These are phyloP conservation scores for Monosporascus sp. DNA, from an alignment of 2,329 filamentous ascomycete species.

Conservation along the genomic window DNA sequence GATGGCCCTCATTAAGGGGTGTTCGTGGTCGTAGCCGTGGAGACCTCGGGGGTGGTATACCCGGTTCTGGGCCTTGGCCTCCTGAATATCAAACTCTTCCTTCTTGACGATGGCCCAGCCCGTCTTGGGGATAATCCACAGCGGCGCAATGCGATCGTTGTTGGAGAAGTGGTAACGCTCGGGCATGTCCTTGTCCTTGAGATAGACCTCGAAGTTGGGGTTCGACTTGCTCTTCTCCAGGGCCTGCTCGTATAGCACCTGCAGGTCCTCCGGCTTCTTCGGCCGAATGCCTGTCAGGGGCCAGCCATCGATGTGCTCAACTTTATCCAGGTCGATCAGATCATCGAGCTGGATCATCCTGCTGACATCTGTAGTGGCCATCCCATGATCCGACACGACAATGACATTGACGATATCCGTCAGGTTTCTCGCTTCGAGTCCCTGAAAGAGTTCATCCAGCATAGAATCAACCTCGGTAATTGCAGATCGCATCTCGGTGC, in stretches of 20 bases:
- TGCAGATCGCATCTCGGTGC: conserved; percentile 77
- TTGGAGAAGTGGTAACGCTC: conserved; percentile 85
- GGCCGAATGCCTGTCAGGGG: conserved; percentile 85
- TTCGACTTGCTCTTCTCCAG: conserved; percentile 53
- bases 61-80: conserved; percentile 57
- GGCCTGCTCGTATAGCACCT: conserved; percentile 60
- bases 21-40: conserved; percentile 91
- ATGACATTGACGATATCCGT: conserved; percentile 89
- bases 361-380: conserved; percentile 83
- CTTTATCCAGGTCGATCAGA: conserved; percentile 68
- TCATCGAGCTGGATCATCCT: conserved; percentile 88
- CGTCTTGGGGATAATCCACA: conserved; percentile 90
- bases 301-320: conserved; percentile 90
- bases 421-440: conserved; percentile 75
- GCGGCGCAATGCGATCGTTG: conserved; percentile 83
- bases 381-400: conserved; percentile 95
- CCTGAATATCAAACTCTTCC: conserved; percentile 68
- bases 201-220: conserved; percentile 78
- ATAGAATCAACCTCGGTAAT: conserved; percentile 78
- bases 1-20: conserved; percentile 93
- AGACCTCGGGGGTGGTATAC: conserved; percentile 78
- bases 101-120: conserved; percentile 89
- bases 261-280: conserved; percentile 61
- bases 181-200: conserved; percentile 83
- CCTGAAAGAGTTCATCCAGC: conserved; percentile 70